Evolutionary conservation across 495 filamentous ascomycete genomes (phyloP).

Genomic region (Penicillium angulare): DNA sequence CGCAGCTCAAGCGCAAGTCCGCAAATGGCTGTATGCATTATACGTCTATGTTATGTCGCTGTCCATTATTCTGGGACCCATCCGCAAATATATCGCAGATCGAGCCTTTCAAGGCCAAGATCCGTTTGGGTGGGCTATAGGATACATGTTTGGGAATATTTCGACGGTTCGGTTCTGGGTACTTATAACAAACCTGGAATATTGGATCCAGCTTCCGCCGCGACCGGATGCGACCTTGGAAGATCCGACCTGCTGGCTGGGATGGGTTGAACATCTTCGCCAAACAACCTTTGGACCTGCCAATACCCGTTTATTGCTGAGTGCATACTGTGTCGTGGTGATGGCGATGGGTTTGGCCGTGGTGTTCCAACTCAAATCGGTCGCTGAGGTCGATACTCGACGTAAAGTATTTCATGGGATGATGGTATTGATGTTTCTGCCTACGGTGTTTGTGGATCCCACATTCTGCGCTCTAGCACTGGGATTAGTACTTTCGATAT

Average conservation of each 20-base stretch:
- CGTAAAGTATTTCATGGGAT: conserved; percentile 98
- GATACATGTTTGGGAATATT: conserved; percentile 84
- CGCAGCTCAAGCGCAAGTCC: conserved; percentile 64
- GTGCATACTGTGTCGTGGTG: conserved; percentile 67
- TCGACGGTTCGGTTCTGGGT: conserved; percentile 64
- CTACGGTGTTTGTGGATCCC: conserved; percentile 82
- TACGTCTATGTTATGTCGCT: conserved; percentile 71
- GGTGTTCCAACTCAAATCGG: conserved; percentile 67
- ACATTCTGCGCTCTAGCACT: conserved; percentile 76
- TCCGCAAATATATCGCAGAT: conserved; percentile 65
- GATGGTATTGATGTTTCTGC: conserved; percentile 94
- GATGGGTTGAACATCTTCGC: conserved; percentile 59
- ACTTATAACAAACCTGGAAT: conserved; percentile 60
- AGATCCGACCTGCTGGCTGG: conserved; percentile 40
- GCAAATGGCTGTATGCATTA: conserved; percentile 80
- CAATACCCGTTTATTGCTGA: conserved; percentile 76
- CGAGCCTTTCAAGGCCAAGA: conserved; percentile 70
- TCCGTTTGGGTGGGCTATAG: conserved; percentile 87
- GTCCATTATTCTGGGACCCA: conserved; percentile 62
- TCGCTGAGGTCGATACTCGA: conserved; percentile 89
- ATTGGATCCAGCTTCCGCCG: conserved; percentile 73
- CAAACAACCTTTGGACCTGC: conserved; percentile 64
- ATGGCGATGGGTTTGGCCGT: conserved; percentile 67
- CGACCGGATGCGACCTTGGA: conserved; percentile 35
- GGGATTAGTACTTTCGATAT: conserved; percentile 69